A percentile compares a stretch with the other conserved stretches of the same genome.
These are phyloP conservation scores for Diaporthe australafricana DNA, from an alignment of 2,329 filamentous ascomycete genomes.

Conservation along the genomic window DNA sequence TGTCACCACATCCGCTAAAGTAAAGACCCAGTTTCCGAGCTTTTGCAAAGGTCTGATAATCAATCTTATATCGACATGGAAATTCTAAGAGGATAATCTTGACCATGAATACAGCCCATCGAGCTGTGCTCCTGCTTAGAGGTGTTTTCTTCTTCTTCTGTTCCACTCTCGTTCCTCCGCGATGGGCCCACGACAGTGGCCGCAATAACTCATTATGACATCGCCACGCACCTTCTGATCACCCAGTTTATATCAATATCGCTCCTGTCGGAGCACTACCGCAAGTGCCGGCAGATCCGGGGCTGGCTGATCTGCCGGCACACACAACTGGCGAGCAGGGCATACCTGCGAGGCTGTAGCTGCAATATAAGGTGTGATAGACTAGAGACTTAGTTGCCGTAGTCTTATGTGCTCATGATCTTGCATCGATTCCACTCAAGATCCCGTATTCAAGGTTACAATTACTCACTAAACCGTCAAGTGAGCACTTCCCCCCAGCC, in stretches of 20 bases:
- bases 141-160: neutral
- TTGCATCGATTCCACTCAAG: neutral
- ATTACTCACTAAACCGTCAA: no score
- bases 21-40: neutral
- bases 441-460: no score
- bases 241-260: no score
- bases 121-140: neutral
- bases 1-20: neutral
- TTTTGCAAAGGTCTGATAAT: neutral
- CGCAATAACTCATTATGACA: neutral
- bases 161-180: neutral
- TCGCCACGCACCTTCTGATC: neutral
- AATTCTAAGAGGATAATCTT: neutral
- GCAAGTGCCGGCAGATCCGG: neutral
- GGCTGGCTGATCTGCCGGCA: neutral
- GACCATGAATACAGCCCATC: neutral
- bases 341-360: neutral
- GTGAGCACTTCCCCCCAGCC: accelerated
- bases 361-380: accelerated
- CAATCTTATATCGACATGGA: neutral
- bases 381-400: neutral
- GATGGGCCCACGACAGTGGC: neutral
- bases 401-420: neutral
- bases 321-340: neutral
- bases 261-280: neutral